Base-by-base conservation (phyloP, 495 filamentous ascomycete genomes). In the Pyrenula massariospora region DNA sequence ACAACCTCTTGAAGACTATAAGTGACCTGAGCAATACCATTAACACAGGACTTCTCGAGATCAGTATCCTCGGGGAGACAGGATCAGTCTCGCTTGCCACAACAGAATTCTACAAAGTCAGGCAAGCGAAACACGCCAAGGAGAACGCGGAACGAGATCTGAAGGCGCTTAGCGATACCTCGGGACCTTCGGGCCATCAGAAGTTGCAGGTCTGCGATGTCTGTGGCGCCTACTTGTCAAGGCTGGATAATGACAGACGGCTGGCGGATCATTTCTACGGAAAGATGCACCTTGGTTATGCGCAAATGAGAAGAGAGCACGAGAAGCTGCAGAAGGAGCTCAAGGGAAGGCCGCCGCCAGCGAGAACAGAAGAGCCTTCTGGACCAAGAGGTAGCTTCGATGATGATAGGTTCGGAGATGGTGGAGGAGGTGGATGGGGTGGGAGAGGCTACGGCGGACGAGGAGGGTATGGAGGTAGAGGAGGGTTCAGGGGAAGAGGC, bases 171-270 rank as follows among this genome's bases (percentile, higher is more conserved):
- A 84, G 84, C 55, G 93, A 98, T 65, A 96, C 91, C 1, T 86
- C 83, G 24, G 93, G 93, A 0, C 93, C 93, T 0, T 87, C 82
- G 11, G 93, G 93, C 11, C 93, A 98, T 72, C 93, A 98, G 73
- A 97, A 97, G 64, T 74, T 98, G 54, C 94, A 97, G 70, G 93
- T 98, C 20, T 98, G 93, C 78, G 93, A 98, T 69, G 94, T 97
- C 1, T 98, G 93, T 71, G 92, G 86, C 53, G 93, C 93, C 2
- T 98, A 98, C 66, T 77, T 98, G 55, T 86, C 81, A 55, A 71
- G 93, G 20, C 80, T 98, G 22, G 93, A 98, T 66, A 98, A 98
- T 64, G 93, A 98, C 65, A 80, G 93, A 20, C 76, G 93, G 24
- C 65, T 98, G 68, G 93, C 93, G 24, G 93, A 98, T 68, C 93